Evolutionary conservation across 2,329 filamentous ascomycete genomes (phyloP), one percentile per base, ranked within the genome.

Genomic region (Huntiella savannae): DNA sequence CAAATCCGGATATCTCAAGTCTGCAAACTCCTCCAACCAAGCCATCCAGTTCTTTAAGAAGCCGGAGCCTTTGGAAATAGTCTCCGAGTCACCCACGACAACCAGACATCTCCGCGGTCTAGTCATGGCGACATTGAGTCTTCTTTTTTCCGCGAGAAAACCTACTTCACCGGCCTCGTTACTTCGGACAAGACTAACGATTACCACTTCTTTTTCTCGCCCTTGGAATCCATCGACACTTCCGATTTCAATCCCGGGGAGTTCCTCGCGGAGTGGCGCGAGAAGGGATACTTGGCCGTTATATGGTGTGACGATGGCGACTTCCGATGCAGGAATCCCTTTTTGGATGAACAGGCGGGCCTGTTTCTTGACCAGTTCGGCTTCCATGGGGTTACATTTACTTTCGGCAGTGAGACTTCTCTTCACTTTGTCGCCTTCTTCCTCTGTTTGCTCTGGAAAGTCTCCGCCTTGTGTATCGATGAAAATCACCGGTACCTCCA

Each of bases 221-320:
- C 91, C 91, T 61, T 98, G 91, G 59, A 98, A 98, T 2, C 88
- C 91, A 60, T 98, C 91, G 2, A 98, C 84, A 55, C 85, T 94
- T 33, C 91, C 91, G n/a, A 98, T 69, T 60, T 98, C 91, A 43
- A 98, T 76, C 10, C 81, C 85, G 0, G 82, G 81, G 55, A 81
- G 93, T 35, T 68, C 66, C 50, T 91, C 82, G 58, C 88, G 91
- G 43, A 98, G 70, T 53, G 80, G 69, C 34, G 85, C 78, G 44
- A 96, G 67, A 8, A 92, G 63, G 4, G 82, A 79, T 33, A 95
- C 78, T 70, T 91, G 91, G 11, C 84, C 91, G 63, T 95, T 96
- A 63, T 98, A 98, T 35, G 91, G 91, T 41, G 91, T 95, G 45
- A 98, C 78, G 10, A 96, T 79, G 1, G 88, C 91, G 55, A 98